A percentile compares a stretch with the other conserved stretches of the same genome.
phyloP scores from a whole-genome alignment of 306 rosid genomes.

The Leucaena leucocephala region DNA sequence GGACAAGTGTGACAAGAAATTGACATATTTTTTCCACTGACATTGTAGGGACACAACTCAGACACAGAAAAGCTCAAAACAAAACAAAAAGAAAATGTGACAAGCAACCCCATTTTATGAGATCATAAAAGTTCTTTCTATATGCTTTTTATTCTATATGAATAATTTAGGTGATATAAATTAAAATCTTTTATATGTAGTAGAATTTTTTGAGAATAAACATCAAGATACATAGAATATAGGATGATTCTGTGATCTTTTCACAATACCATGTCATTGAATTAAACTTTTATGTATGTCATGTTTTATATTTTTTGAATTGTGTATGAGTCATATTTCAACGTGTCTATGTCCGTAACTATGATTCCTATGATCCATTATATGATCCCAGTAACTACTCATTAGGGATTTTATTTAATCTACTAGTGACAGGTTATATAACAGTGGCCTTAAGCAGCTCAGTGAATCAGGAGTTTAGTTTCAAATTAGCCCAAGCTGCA shows the following conservation, averaged over 20 bases:
- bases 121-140: not conserved
- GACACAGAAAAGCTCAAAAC: too few species aligned
- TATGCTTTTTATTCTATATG: not conserved
- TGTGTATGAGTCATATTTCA: not conserved
- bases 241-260: not conserved
- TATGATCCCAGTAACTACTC: not conserved
- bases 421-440: not conserved
- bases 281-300: not conserved
- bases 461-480: not conserved
- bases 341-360: not conserved
- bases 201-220: not conserved
- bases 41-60: too few species aligned
- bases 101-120: not conserved
- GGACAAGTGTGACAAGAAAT: not conserved
- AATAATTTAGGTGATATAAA: not conserved
- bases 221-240: not conserved
- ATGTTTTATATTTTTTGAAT: not conserved
- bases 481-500: not conserved
- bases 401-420: not conserved
- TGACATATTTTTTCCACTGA: too few species aligned
- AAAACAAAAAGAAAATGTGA: too few species aligned
- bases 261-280: not conserved
- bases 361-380: not conserved
- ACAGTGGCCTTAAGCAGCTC: not conserved
- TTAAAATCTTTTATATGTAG: not conserved